phyloP scores from a whole-genome alignment of 2,329 filamentous ascomycete species.

The Phaeosphaeriaceae sp. region DNA sequence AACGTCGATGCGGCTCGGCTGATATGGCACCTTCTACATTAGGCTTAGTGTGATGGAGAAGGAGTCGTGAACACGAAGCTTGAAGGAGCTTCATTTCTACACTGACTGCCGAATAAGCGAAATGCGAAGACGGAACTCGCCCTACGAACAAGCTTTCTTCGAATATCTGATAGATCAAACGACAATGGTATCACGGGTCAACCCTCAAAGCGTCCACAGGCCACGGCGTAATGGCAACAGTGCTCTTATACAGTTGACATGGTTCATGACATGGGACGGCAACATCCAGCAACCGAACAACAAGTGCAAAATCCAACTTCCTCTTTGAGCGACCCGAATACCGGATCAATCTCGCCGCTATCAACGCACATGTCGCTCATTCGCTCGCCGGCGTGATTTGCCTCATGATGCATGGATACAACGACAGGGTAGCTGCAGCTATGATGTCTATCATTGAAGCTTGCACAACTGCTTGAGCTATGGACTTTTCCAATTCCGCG shows the following conservation, averaged over 20 bases:
- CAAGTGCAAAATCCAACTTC: neutral
- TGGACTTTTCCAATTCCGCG: constrained; percentile 7
- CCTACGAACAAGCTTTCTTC: neutral
- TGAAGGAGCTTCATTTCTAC: constrained; percentile 1
- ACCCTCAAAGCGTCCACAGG: too few species aligned
- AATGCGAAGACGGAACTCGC: neutral
- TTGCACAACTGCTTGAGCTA: constrained; percentile 4
- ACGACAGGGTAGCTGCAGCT: constrained; percentile 17
- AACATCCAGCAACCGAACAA: neutral
- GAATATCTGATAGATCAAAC: neutral
- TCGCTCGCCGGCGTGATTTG: constrained; percentile 16
- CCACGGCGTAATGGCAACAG: too few species aligned
- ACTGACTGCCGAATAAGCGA: neutral
- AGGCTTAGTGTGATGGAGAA: neutral
- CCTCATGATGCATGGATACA: constrained; percentile 19
- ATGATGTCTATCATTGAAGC: constrained; percentile 21
- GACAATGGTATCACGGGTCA: too few species aligned
- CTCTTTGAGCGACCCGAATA: neutral
- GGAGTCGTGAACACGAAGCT: neutral
- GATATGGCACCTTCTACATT: constrained; percentile 1
- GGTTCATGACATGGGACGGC: neutral
- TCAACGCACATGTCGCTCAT: constrained; percentile 12
- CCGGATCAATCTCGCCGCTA: constrained; percentile 12
- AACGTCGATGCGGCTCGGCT: constrained; percentile 2
- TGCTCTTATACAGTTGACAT: neutral